These are phyloP conservation scores for Wickerhamiella dianesei DNA, from an alignment of 805 yeast species.

Conservation along the genomic window DNA sequence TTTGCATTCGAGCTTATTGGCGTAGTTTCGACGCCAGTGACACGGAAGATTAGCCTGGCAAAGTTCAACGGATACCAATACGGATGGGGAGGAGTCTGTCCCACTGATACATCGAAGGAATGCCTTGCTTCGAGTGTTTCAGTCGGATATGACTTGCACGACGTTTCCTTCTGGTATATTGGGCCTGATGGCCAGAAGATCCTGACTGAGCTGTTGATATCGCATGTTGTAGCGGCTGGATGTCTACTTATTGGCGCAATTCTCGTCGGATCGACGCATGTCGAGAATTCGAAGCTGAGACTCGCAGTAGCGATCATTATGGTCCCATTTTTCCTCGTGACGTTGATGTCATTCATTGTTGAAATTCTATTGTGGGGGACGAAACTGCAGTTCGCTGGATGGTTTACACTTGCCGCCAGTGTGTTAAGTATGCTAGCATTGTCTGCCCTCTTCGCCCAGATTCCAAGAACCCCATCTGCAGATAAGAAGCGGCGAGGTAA, in stretches of 20 bases:
- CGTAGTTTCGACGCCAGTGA: constrained; percentile 47
- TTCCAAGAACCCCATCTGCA: constrained; percentile 24
- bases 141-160: constrained; percentile 15
- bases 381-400: constrained; percentile 67
- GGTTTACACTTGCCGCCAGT: constrained; percentile 65
- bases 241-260: constrained; percentile 37
- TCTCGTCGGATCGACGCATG: constrained; percentile 30
- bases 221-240: constrained; percentile 52
- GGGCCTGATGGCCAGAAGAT: constrained; percentile 41
- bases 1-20: constrained; percentile 47
- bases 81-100: constrained; percentile 63
- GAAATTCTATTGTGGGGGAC: constrained; percentile 72
- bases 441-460: constrained; percentile 50
- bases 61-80: constrained; percentile 37
- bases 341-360: constrained; percentile 62
- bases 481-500: constrained; percentile 20
- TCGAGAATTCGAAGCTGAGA: constrained; percentile 32
- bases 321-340: constrained; percentile 52
- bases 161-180: constrained; percentile 36
- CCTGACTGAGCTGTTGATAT: constrained; percentile 47
- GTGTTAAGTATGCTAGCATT: constrained; percentile 42
- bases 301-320: constrained; percentile 44
- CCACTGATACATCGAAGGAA: constrained; percentile 23
- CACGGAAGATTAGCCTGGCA: constrained; percentile 36
- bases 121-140: constrained; percentile 13